Conservation (phyloP, 139 green algal species). For the Edaphochlamys debaryana region DNA sequence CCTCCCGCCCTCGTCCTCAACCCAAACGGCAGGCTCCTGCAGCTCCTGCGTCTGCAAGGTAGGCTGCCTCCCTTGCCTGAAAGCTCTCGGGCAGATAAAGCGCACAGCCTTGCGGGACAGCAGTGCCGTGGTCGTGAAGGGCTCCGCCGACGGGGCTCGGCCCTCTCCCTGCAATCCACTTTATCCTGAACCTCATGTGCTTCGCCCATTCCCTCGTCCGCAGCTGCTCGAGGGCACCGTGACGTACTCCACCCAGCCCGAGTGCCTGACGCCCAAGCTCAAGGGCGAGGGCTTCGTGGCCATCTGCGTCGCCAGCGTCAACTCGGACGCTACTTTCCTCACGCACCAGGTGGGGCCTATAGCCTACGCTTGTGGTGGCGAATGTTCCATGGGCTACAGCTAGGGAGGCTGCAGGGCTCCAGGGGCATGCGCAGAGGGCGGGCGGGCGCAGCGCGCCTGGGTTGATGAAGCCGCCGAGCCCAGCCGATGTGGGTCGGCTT, state of each 20-base stretch:
- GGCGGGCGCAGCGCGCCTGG: no score
- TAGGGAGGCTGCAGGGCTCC: no score
- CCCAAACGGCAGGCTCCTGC: constrained; percentile 6
- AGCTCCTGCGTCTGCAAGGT: constrained; percentile 12
- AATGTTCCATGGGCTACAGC: neutral
- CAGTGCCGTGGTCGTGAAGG: neutral
- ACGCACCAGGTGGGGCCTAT: constrained; percentile 35
- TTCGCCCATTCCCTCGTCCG: no score
- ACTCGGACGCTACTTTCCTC: neutral
- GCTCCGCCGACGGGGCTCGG: neutral
- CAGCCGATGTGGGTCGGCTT: no score
- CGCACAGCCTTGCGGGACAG: no score
- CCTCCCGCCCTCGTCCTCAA: no score
- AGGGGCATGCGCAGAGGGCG: no score
- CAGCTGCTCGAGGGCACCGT: neutral
- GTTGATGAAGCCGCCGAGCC: no score
- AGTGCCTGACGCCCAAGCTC: constrained; percentile 30
- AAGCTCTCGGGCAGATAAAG: no score
- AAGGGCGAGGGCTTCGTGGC: constrained; percentile 24
- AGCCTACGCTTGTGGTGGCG: neutral
- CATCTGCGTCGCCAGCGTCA: neutral
- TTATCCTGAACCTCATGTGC: neutral
- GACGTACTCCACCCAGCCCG: neutral
- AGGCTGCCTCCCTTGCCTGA: no score
- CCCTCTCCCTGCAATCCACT: no score